Conservation (phyloP, 768 basidiomycete genomes). For the Gloeophyllum trabeum region DNA sequence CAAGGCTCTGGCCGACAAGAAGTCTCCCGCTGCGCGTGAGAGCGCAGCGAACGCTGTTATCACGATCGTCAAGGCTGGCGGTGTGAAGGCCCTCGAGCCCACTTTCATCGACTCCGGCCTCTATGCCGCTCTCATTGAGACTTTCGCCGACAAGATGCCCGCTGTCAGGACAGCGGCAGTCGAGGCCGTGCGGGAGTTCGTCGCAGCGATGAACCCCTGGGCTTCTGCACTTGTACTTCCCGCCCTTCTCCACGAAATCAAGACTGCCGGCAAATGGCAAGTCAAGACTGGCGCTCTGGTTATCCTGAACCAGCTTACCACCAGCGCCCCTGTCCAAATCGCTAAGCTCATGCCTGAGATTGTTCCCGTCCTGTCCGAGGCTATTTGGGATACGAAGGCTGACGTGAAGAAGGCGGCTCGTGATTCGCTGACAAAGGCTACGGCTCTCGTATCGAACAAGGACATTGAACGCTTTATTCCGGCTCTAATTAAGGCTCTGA, state of each 20-base stretch:
- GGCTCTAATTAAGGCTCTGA: slow-evolving; percentile 93
- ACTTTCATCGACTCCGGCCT: slow-evolving; percentile 80
- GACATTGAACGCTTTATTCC: slow-evolving; percentile 96
- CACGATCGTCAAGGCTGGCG: slow-evolving; percentile 57
- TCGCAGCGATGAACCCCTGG: slow-evolving; percentile 81
- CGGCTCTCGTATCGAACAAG: slow-evolving; percentile 94
- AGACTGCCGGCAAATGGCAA: slow-evolving; percentile 96
- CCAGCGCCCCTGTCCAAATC: slow-evolving; percentile 70
- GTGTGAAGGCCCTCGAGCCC: slow-evolving; percentile 77
- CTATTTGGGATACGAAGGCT: slow-evolving; percentile 98
- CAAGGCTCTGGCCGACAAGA: slow-evolving; percentile 92
- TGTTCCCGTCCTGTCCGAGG: slow-evolving; percentile 87
- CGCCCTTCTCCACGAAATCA: slow-evolving; percentile 83
- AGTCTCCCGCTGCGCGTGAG: slow-evolving; percentile 85
- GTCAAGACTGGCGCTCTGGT: slow-evolving; percentile 82
- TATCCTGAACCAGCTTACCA: slow-evolving; percentile 80
- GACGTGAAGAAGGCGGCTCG: slow-evolving; percentile 99
- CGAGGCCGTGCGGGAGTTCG: slow-evolving; percentile 70
- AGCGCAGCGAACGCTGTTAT: slow-evolving; percentile 69
- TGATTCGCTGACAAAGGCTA: slow-evolving; percentile 88
- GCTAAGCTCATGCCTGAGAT: slow-evolving; percentile 90
- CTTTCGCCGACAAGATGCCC: slow-evolving; percentile 92
- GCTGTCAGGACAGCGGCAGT: slow-evolving; percentile 78
- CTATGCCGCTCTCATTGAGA: slow-evolving; percentile 78
- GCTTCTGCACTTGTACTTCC: slow-evolving; percentile 75